phyloP scores from a whole-genome alignment of 331 rosid species.

The Prunus yedoensis region DNA sequence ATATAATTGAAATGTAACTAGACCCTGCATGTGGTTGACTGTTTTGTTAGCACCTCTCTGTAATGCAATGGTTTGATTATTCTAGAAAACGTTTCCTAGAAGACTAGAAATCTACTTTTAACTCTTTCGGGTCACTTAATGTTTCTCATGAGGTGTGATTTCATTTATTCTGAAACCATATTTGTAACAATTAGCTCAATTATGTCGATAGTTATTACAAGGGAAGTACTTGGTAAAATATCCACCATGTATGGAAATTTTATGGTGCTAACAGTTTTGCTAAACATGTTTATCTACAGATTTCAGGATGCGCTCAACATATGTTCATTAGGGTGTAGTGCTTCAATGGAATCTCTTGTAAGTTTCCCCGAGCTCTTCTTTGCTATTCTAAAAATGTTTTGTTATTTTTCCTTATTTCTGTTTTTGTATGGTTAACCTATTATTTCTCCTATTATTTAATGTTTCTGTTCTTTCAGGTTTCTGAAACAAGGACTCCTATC shows the following conservation, averaged over 20 bases:
- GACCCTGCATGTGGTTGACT: background rate
- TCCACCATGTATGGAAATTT: background rate
- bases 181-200: background rate
- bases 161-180: background rate
- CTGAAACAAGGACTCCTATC: slow-evolving; percentile 39
- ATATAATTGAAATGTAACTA: background rate
- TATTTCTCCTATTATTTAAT: slow-evolving; percentile 2
- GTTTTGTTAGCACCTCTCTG: background rate
- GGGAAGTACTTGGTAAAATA: background rate
- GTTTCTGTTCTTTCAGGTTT: slow-evolving; percentile 46
- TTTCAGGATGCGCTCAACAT: slow-evolving; percentile 16
- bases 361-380: slow-evolving; percentile 28
- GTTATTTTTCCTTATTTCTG: background rate
- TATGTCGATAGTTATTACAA: background rate
- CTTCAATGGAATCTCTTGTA: slow-evolving; percentile 61
- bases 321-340: slow-evolving; percentile 14
- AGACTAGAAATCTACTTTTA: background rate
- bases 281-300: slow-evolving; percentile 25
- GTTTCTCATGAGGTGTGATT: background rate
- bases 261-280: background rate
- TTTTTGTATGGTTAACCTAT: background rate
- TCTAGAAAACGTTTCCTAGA: background rate
- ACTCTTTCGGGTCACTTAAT: background rate
- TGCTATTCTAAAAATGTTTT: background rate
- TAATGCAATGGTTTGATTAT: background rate